These are phyloP conservation scores for Ophiostoma piceae DNA, from an alignment of 2,329 filamentous ascomycete genomes.

Conservation along the genomic window DNA sequence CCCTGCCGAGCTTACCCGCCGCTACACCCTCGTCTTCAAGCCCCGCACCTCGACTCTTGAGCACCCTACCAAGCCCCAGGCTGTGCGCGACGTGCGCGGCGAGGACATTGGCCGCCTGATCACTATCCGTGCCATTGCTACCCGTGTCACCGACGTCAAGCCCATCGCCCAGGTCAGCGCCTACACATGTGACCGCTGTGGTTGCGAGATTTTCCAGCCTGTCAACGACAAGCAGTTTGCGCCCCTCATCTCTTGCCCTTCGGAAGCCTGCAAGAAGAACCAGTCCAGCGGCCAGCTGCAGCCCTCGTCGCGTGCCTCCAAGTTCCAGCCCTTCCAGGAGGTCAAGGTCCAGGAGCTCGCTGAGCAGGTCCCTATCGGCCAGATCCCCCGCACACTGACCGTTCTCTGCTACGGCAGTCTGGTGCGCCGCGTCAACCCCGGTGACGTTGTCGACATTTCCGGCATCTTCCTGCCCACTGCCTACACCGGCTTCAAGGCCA, in stretches of 20 bases:
- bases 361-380: conserved; percentile 97
- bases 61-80: conserved; percentile 60
- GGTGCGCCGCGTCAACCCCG: conserved; percentile 82
- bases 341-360: conserved; percentile 98
- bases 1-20: conserved; percentile 81
- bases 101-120: conserved; percentile 92
- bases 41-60: conserved; percentile 70
- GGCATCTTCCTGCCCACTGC: conserved; percentile 96
- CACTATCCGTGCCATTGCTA: conserved; percentile 89
- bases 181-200: conserved; percentile 94
- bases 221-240: conserved; percentile 86
- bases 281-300: conserved; percentile 91
- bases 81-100: conserved; percentile 88
- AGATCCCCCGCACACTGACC: conserved; percentile 88
- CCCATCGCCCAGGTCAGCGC: conserved; percentile 96
- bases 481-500: conserved; percentile 98
- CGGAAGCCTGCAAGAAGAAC: conserved; percentile 81
- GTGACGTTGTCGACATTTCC: conserved; percentile 87
- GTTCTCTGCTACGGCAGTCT: conserved; percentile 83
- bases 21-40: conserved; percentile 96
- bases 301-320: conserved; percentile 90
- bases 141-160: conserved; percentile 95
- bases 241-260: conserved; percentile 80
- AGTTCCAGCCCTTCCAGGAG: conserved; percentile 96
- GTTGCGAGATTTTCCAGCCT: conserved; percentile 96